phyloP scores from a whole-genome alignment of 169 alveolate genomes.

The Eimeria praecox region DNA sequence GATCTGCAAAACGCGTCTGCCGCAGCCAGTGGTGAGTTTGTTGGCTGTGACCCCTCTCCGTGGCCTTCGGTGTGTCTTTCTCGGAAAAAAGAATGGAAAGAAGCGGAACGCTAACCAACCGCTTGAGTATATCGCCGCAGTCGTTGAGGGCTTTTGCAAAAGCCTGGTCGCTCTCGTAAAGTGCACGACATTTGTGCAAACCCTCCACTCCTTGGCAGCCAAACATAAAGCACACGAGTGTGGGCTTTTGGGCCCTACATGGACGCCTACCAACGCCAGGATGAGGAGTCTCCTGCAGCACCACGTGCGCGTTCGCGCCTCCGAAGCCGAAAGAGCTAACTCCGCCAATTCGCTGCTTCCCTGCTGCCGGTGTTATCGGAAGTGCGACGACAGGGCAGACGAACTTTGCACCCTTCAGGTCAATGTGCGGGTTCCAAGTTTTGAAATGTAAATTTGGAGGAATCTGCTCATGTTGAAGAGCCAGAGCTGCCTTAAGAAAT shows the following conservation, averaged over 20 bases:
- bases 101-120: constrained; percentile 84
- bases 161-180: constrained; percentile 86
- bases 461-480: constrained; percentile 83
- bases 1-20: constrained; percentile 85
- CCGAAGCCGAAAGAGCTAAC: constrained; percentile 90
- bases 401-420: constrained; percentile 86
- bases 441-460: constrained; percentile 90
- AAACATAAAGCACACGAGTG: constrained; percentile 84
- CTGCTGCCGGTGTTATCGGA: constrained; percentile 79
- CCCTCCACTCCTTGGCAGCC: constrained; percentile 85
- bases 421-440: constrained; percentile 89
- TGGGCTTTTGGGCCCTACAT: constrained; percentile 76
- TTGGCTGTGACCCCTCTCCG: constrained; percentile 70
- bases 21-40: constrained; percentile 66
- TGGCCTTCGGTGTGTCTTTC: constrained; percentile 50
- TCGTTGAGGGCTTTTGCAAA: constrained; percentile 86
- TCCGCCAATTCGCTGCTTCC: constrained; percentile 82
- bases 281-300: constrained; percentile 85
- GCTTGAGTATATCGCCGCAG: constrained; percentile 86
- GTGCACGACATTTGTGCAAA: constrained; percentile 84
- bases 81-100: constrained; percentile 83
- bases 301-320: constrained; percentile 89
- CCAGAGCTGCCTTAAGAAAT: constrained; percentile 86
- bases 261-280: constrained; percentile 49
- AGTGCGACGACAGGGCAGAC: constrained; percentile 82